These are phyloP conservation scores for Plasmodium gaboni DNA, from an alignment of 169 alveolate genomes.

Conservation along the genomic window DNA sequence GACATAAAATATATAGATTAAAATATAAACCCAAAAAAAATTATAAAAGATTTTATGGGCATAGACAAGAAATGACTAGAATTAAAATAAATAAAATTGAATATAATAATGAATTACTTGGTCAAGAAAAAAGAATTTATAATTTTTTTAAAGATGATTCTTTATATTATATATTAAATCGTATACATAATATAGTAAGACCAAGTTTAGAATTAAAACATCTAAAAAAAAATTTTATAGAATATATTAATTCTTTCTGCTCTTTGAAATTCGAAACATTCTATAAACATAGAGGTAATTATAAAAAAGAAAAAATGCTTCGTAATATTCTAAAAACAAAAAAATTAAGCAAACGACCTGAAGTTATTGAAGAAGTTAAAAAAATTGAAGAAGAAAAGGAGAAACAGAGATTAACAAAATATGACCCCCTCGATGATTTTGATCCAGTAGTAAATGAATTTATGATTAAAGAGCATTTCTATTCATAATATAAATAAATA, in stretches of 20 bases:
- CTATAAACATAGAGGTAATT: slow-evolving; percentile 75
- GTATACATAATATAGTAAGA: slow-evolving; percentile 69
- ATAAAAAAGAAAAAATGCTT: slow-evolving; percentile 64
- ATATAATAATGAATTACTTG: slow-evolving; percentile 38
- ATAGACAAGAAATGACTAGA: slow-evolving; percentile 86
- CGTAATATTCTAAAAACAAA: slow-evolving; percentile 63
- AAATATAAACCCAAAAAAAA: slow-evolving; percentile 88
- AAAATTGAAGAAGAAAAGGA: slow-evolving; percentile 59
- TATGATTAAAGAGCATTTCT: slow-evolving; percentile 53
- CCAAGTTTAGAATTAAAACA: slow-evolving; percentile 64
- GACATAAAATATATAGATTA: slow-evolving; percentile 85
- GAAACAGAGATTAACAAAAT: slow-evolving; percentile 38
- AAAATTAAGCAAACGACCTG: slow-evolving; percentile 73
- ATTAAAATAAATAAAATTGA: slow-evolving; percentile 80
- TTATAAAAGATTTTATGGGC: slow-evolving; percentile 84
- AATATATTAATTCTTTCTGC: slow-evolving; percentile 50
- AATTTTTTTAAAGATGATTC: slow-evolving; percentile 69
- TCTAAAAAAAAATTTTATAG: slow-evolving; percentile 45
- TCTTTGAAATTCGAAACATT: slow-evolving; percentile 59
- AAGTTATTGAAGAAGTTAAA: slow-evolving; percentile 63
- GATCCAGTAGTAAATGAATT: slow-evolving; percentile 67
- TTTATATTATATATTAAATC: slow-evolving; percentile 49
- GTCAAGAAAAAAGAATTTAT: slow-evolving; percentile 48
- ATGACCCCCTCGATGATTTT: slow-evolving; percentile 69
- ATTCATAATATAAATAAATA: slow-evolving; percentile 1